Evolutionary conservation across 208 protist genomes (phyloP), one percentile per base, ranked within the genome.

Genomic region (Herpetomonas tarakana): DNA sequence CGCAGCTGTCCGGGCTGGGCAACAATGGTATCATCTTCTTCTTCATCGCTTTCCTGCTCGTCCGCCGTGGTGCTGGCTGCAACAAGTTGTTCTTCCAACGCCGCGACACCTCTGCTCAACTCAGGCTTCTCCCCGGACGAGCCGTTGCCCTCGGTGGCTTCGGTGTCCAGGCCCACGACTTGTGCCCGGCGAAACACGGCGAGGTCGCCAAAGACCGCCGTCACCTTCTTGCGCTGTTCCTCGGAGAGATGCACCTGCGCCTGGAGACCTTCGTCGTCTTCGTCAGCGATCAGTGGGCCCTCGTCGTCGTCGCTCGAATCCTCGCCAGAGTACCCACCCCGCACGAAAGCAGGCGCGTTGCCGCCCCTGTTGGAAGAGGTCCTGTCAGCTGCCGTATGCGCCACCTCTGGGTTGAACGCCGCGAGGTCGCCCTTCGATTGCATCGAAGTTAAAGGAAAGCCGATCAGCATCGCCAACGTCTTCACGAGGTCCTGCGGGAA

Each of bases 401-500:
- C 44, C 26, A 45, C 60, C 47, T 46, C 41, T 19, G 21, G 27
- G 18, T 38, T 49, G 27, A 49, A 38, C 4, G 53, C 38, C 19
- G 24, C 49, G 3, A 22, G 30, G 21, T 14, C 35, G 35, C 35
- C 35, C 35, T 61, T 52, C 14, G 56, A 61, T 27, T 61, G 56
- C 6, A 41, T 21, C 14, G 35, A 39, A 16, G 22, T 52, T 22
- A 88, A 35, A 7, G 83, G 78, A 47, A 88, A 87, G 22, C 89
- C 89, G 41, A 93, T 65, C 21, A 78, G 61, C 30, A 77, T 72
- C 11, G 75, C 81, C 22, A 96, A 31, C 18, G 70, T 68, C 18
- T 58, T 41, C 44, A 82, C 71, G 52, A 93, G 59, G 7, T 71
- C 47, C 41, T 84, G 67, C 0, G 89, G 89, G 50, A 96, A 96